These are phyloP conservation scores for Colletotrichum sp. DNA, from an alignment of 2,329 filamentous ascomycete genomes.

Conservation along the genomic window DNA sequence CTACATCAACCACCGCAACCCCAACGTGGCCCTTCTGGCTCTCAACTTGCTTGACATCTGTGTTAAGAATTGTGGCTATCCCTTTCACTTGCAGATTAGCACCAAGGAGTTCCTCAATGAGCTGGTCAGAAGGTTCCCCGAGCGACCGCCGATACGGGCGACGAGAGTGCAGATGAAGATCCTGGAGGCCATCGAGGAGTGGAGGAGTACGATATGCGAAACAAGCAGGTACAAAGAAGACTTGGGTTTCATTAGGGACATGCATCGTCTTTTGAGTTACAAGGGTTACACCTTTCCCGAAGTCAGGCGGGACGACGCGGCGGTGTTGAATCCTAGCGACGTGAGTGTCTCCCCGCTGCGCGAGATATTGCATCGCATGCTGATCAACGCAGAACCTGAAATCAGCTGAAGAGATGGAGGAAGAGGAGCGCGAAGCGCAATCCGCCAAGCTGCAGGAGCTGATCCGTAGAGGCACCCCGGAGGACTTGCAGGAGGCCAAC, in stretches of 20 bases:
- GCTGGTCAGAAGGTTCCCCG: slow-evolving; percentile 92
- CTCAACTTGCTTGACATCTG: slow-evolving; percentile 95
- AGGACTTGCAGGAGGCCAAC: slow-evolving; percentile 96
- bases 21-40: slow-evolving; percentile 90
- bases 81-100: slow-evolving; percentile 97
- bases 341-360: slow-evolving; percentile 56
- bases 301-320: slow-evolving; percentile 90
- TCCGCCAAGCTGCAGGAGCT: slow-evolving; percentile 98
- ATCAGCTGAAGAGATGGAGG: slow-evolving; percentile 98
- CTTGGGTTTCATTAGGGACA: slow-evolving; percentile 93
- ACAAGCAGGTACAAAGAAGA: slow-evolving; percentile 98
- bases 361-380: neutral
- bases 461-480: slow-evolving; percentile 88
- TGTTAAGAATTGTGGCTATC: slow-evolving; percentile 99
- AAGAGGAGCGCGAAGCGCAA: slow-evolving; percentile 92
- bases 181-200: slow-evolving; percentile 96
- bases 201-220: slow-evolving; percentile 97
- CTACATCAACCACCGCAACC: slow-evolving; percentile 96
- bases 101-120: slow-evolving; percentile 99
- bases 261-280: slow-evolving; percentile 94
- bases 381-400: slow-evolving; percentile 74
- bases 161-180: slow-evolving; percentile 91
- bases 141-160: slow-evolving; percentile 85
- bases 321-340: slow-evolving; percentile 95
- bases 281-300: slow-evolving; percentile 98